Conservation (phyloP, 2,329 filamentous ascomycete species). For the Talaromyces sp. region DNA sequence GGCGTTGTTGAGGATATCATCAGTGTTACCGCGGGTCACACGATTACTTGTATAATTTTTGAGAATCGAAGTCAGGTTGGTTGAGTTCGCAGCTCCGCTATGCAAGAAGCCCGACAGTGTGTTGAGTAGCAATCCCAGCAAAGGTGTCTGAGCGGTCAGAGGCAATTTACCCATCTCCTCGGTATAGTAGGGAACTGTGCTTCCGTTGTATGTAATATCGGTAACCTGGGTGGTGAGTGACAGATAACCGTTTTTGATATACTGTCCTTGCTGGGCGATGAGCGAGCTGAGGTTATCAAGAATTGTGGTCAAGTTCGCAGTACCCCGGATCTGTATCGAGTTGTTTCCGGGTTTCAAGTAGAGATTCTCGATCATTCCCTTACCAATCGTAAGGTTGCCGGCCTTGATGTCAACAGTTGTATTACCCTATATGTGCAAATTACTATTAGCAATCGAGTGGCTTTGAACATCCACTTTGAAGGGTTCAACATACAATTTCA, state of each 20-base stretch:
- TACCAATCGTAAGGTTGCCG: constrained; percentile 48
- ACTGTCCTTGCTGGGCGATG: constrained; percentile 25
- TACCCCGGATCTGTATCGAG: constrained; percentile 46
- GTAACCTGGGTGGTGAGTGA: constrained; percentile 27
- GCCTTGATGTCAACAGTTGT: constrained; percentile 52
- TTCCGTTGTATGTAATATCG: constrained; percentile 30
- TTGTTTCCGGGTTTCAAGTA: constrained; percentile 54
- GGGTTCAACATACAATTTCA: constrained; percentile 38
- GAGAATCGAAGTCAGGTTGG: constrained; percentile 10
- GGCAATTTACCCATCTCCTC: constrained; percentile 31
- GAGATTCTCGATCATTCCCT: constrained; percentile 48
- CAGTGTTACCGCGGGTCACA: not conserved
- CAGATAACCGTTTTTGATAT: constrained; percentile 28
- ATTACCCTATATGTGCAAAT: constrained; percentile 40
- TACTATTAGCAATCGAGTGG: not conserved
- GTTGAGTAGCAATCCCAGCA: constrained; percentile 29
- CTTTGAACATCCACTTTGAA: not conserved
- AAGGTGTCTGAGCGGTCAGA: constrained; percentile 28
- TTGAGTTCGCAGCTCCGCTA: constrained; percentile 2
- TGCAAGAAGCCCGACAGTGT: constrained; percentile 20
- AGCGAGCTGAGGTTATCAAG: constrained; percentile 26
- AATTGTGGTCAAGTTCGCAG: constrained; percentile 45
- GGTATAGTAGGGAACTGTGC: constrained; percentile 34
- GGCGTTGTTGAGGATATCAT: constrained; percentile 6
- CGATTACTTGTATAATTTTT: not conserved